Evolutionary conservation across 2,329 filamentous ascomycete species (phyloP), one percentile per base, ranked within the genome.

Genomic region (Pseudogymnoascus destructans): DNA sequence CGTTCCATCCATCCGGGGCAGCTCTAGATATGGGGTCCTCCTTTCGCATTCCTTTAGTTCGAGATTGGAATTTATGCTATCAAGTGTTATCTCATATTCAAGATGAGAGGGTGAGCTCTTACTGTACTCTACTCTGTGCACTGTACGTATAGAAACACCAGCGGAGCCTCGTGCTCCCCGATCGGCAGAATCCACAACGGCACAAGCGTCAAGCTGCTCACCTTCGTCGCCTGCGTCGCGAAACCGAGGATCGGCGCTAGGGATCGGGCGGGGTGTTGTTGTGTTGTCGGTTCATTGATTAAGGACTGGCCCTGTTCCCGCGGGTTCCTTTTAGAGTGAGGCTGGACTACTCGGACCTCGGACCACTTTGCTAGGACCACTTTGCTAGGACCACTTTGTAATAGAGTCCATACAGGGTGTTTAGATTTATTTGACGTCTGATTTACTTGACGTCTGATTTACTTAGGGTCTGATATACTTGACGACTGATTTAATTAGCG

Each of bases 241-340:
- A 52, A 52, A 52, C 46, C 25, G 15, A 30, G n/a, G 46, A 52
- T 52, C 46, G 25, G 46, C 46, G 23, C 46, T 30, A 15, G 46
- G 46, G 25, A 30, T 52, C n/a, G 42, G 23, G 23, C n/a, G n/a
- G 46, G 46, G n/a, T 52, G 42, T 25, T 11, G 25, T 30, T 30
- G n/a, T 30, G 25, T 52, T 30, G 46, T 30, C 9, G 42, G 46
- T 52, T 52, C n/a, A 25, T 52, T 52, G 46, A 52, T 52, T 52
- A 52, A 52, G 46, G 46, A 52, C 46, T 25, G 10, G 46, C 46
- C 46, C 25, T 52, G 46, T 52, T 52, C 46, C 46, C 46, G 46
- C 46, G 46, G 30, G 46, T 52, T 52, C 46, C 46, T 52, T 52
- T 17, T 52, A 52, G 46, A 52, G 46, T 52, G 46, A 52, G 46